These are phyloP conservation scores for Paecilomyces formosus DNA, from an alignment of 2,329 filamentous ascomycete genomes.

Conservation along the genomic window DNA sequence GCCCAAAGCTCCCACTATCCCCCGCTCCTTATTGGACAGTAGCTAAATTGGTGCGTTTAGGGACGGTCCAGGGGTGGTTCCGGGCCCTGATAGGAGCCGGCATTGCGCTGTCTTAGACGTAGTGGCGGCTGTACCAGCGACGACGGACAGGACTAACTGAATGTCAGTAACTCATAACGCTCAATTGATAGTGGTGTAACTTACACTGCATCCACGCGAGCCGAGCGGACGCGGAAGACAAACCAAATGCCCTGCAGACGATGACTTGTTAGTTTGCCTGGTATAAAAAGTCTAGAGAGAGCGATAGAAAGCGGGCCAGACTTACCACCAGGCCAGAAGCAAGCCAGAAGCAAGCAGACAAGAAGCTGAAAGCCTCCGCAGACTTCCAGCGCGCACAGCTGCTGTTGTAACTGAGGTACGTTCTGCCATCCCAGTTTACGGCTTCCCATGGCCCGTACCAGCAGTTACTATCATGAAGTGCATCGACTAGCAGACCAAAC, in stretches of 20 bases:
- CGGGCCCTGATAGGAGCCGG: neutral
- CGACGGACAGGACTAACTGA: neutral
- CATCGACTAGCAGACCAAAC: neutral
- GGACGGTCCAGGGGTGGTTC: neutral
- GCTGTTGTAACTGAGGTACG: slow-evolving; percentile 15
- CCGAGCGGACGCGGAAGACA: neutral
- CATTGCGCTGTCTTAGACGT: neutral
- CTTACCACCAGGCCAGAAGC: slow-evolving; percentile 51
- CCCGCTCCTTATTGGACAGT: too few relatives aligned
- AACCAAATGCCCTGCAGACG: neutral
- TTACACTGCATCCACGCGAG: neutral
- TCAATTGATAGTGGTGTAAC: neutral
- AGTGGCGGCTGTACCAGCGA: neutral
- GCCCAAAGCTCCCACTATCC: neutral
- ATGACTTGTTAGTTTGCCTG: neutral
- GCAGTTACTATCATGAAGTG: neutral
- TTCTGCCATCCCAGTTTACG: slow-evolving; percentile 52
- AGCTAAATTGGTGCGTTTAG: neutral
- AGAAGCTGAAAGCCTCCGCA: slow-evolving; percentile 62
- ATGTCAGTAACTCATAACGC: neutral
- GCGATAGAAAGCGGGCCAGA: neutral
- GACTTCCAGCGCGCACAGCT: slow-evolving; percentile 66
- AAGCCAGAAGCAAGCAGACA: slow-evolving; percentile 65
- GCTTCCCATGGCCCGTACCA: neutral
- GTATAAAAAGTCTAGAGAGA: neutral